Evolutionary conservation across 1,284 basidiomycete genomes (phyloP), one percentile per base, ranked within the genome.

Genomic region (Trametes versicolor): DNA sequence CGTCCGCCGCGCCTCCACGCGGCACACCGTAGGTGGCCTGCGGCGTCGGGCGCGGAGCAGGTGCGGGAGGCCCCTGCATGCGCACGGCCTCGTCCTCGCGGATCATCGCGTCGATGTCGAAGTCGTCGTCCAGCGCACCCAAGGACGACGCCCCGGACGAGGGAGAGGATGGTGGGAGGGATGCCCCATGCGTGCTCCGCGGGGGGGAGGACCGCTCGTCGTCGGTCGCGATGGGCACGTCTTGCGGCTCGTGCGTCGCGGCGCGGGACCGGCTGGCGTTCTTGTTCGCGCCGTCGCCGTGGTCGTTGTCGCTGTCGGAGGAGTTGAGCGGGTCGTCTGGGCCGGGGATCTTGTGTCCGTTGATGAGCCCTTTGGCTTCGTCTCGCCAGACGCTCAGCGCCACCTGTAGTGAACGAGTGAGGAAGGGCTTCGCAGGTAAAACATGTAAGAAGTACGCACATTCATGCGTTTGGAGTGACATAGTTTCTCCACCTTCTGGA

Each of bases 381-480:
- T 94, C 91, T 56, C 85, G 82, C 91, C 91, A 94, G n/a, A 88
- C 86, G 34, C 89, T 85, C 19, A 93, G 75, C 29, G 85, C 82
- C 34, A 89, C 87, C 92, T 93, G 67, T 32, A n/a, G 29, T 8
- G 29, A 8, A 8, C 9, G 12, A 17, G 50, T 57, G 51, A 41
- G 55, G 62, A 32, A 25, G 21, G 29, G 37, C 56, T 58, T 27
- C 25, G 2, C 19, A n/a, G 32, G 7, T 19, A 59, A 36, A 59
- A 36, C 23, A 41, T 21, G 52, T 19, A 34, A 48, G 37, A 48
- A 34, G 48, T 43, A 79, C 85, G 69, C 75, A 97, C 96, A 78
- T 91, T 85, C 90, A 97, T 93, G 15, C 92, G 85, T 56, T 88
- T 87, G 2, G 91, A 89, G 70, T 93, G 92, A 74, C 94, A 97